phyloP scores from a whole-genome alignment of 2,329 filamentous ascomycete species.

The Dactylellina cionopaga region DNA sequence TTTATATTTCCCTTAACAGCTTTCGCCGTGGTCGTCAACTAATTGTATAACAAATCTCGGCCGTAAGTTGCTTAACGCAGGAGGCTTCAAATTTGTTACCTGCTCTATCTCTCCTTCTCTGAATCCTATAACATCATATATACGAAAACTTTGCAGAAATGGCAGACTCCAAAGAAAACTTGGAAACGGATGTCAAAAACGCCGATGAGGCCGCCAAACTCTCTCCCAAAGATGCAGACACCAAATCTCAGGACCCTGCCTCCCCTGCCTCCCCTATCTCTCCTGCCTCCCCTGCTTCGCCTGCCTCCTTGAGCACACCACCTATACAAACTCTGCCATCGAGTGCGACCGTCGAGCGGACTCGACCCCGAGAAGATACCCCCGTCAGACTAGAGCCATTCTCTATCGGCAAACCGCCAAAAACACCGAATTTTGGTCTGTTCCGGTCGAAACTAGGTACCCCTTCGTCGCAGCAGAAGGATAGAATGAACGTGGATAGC shows the following conservation, averaged over 20 bases:
- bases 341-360: constrained; percentile 17
- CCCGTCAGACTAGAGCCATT: constrained; percentile 14
- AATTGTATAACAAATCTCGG: too few relatives aligned
- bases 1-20: too few relatives aligned
- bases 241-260: neutral
- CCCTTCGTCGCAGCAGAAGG: constrained; percentile 6
- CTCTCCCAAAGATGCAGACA: neutral
- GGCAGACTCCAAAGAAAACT: constrained; percentile 7
- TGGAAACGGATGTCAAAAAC: neutral
- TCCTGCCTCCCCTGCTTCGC: neutral
- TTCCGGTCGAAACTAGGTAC: constrained; percentile 21
- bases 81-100: neutral
- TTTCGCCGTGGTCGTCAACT: too few relatives aligned
- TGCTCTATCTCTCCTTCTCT: neutral
- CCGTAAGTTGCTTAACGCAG: too few relatives aligned
- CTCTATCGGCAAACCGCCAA: constrained; percentile 35
- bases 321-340: constrained; percentile 11
- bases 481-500: constrained; percentile 13
- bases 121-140: neutral
- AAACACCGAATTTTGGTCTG: constrained; percentile 34
- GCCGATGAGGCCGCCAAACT: neutral
- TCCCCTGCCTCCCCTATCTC: constrained; percentile 2
- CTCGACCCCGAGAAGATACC: constrained; percentile 22
- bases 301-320: constrained; percentile 27
- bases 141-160: constrained; percentile 3